Conservation (phyloP, 78 protist genomes). For the Ministeria vibrans region DNA sequence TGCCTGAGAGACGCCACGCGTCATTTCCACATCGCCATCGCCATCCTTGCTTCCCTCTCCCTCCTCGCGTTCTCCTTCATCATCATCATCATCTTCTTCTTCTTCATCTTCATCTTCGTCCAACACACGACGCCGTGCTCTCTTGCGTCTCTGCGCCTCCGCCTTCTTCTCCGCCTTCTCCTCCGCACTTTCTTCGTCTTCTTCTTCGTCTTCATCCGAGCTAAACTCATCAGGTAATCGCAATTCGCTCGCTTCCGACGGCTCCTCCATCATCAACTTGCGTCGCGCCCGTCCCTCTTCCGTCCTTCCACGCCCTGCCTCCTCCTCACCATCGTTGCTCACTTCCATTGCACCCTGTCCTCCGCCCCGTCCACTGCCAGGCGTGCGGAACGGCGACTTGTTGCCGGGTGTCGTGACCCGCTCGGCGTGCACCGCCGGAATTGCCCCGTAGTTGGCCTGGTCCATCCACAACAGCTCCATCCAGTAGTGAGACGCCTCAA, state of each 20-base stretch:
- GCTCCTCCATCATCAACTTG: background rate
- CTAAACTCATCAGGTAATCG: no score
- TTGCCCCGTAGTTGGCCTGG: slow-evolving; percentile 58
- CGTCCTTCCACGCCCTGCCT: background rate
- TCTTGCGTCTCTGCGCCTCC: background rate
- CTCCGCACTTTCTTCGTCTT: no score
- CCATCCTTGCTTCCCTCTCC: background rate
- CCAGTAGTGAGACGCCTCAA: slow-evolving; percentile 40
- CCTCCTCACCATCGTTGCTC: background rate
- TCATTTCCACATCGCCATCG: background rate
- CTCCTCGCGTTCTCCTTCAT: background rate
- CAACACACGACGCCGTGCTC: background rate
- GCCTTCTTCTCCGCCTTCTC: background rate
- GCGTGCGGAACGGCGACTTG: background rate
- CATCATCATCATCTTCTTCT: background rate
- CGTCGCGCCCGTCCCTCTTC: background rate
- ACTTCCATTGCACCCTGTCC: background rate
- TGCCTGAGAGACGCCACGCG: background rate
- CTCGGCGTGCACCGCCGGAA: background rate
- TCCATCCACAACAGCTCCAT: slow-evolving; percentile 61
- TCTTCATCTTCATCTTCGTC: background rate
- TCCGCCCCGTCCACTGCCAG: background rate
- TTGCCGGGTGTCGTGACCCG: no score
- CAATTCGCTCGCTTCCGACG: no score
- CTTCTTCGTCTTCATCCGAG: no score